Evolutionary conservation across 1,139 yeast species (phyloP).

Genomic region (Blastobotrys apis): DNA sequence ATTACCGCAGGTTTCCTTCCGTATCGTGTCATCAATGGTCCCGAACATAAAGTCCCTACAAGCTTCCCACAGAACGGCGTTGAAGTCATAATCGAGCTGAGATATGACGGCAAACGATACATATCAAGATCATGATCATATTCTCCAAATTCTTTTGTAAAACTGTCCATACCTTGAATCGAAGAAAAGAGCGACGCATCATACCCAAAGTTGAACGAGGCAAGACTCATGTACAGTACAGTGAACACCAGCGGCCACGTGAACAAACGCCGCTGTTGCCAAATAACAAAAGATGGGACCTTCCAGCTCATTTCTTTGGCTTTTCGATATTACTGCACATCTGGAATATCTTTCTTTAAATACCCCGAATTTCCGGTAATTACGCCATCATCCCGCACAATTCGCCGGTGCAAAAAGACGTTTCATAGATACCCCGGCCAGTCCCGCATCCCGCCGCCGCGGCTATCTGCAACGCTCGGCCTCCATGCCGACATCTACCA

Average conservation of each 20-base stretch:
- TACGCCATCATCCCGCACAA: too few relatives aligned
- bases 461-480: too few relatives aligned
- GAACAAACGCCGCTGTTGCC: constrained; percentile 8
- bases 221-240: constrained; percentile 11
- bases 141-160: constrained; percentile 15
- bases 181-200: constrained; percentile 13
- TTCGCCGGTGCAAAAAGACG: too few relatives aligned
- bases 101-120: constrained; percentile 11
- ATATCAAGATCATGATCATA: constrained; percentile 4
- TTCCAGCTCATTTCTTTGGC: too few relatives aligned
- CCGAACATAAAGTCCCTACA: constrained; percentile 9
- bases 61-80: constrained; percentile 14
- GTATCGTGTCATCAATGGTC: constrained; percentile 9
- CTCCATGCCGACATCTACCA: too few relatives aligned
- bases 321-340: too few relatives aligned
- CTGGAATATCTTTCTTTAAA: too few relatives aligned
- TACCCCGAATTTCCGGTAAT: too few relatives aligned
- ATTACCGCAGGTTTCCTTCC: constrained; percentile 11
- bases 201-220: constrained; percentile 15
- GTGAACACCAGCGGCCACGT: constrained; percentile 9
- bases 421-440: too few relatives aligned
- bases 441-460: too few relatives aligned
- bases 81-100: constrained; percentile 14
- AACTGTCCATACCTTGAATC: constrained; percentile 15
- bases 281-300: neutral